Conservation (phyloP, 1,284 basidiomycete genomes). For the Neonothopanus nambi region DNA sequence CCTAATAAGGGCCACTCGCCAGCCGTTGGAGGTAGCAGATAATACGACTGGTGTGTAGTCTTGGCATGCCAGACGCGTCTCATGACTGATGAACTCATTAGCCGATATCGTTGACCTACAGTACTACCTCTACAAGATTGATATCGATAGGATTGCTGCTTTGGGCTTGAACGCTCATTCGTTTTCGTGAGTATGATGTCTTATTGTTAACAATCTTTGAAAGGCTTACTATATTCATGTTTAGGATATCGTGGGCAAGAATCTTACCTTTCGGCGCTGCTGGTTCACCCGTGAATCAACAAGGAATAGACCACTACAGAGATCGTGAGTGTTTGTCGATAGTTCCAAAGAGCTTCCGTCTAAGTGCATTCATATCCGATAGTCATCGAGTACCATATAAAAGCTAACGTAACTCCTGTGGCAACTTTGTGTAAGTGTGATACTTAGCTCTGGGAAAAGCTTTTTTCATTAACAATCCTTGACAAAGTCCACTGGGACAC, state of each 20-base stretch:
- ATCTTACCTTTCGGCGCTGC: conserved; percentile 49
- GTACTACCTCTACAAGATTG: conserved; percentile 50
- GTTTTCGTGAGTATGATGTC: conserved; percentile 39
- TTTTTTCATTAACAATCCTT: background rate
- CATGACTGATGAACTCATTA: conserved; percentile 18
- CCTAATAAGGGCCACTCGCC: conserved; percentile 36
- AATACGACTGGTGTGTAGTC: conserved; percentile 38
- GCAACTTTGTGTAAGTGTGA: conserved; percentile 41
- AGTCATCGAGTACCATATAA: conserved; percentile 48
- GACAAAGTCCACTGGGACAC: conserved; percentile 48
- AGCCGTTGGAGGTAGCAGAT: conserved; percentile 38
- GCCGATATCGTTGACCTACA: conserved; percentile 48
- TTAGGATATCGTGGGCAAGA: conserved; percentile 47
- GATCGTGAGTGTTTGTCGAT: conserved; percentile 32
- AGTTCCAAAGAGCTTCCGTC: background rate
- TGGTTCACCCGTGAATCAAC: conserved; percentile 46
- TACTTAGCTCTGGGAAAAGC: background rate
- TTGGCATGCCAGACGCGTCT: background rate
- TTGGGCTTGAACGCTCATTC: conserved; percentile 50
- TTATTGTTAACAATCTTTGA: background rate
- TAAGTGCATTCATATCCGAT: background rate
- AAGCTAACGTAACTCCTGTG: conserved; percentile 44
- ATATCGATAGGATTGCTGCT: conserved; percentile 44
- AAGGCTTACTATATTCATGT: background rate
- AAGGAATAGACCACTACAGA: conserved; percentile 46